Evolutionary conservation across 768 basidiomycete species (phyloP).

Genomic region (Termitomyces sp.): DNA sequence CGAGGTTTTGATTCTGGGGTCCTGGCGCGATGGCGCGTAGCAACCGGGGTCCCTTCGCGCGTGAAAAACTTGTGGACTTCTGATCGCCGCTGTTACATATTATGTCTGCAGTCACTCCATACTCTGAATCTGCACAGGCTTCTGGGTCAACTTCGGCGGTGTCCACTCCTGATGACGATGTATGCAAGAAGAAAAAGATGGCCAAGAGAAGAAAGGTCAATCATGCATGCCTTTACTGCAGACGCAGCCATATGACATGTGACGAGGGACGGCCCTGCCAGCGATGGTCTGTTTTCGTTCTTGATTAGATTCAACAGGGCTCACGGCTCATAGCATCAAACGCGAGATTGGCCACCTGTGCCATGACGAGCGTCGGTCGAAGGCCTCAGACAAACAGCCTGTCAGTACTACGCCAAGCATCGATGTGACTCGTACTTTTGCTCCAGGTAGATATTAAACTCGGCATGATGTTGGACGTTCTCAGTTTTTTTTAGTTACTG

Average conservation of each 20-base stretch:
- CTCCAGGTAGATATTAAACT: slow-evolving; percentile 34
- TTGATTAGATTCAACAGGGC: not conserved
- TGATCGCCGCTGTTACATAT: not conserved
- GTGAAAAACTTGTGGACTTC: not conserved
- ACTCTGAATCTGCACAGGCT: slow-evolving; percentile 4
- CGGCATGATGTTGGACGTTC: not conserved
- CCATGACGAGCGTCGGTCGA: slow-evolving; percentile 75
- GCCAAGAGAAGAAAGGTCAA: slow-evolving; percentile 81
- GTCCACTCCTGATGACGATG: slow-evolving; percentile 4
- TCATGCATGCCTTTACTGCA: slow-evolving; percentile 91
- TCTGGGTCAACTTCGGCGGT: slow-evolving; percentile 1
- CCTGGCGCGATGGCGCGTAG: not conserved
- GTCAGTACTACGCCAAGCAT: slow-evolving; percentile 16
- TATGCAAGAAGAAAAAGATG: slow-evolving; percentile 31
- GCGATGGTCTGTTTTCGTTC: slow-evolving; percentile 67
- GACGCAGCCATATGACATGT: slow-evolving; percentile 90
- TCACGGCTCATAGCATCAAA: slow-evolving; percentile 62
- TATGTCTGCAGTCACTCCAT: slow-evolving; percentile 10
- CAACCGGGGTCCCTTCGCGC: not conserved
- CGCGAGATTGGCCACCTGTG: slow-evolving; percentile 95
- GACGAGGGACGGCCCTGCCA: slow-evolving; percentile 89
- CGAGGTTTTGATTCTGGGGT: not conserved
- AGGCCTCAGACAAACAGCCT: slow-evolving; percentile 40
- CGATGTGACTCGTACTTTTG: slow-evolving; percentile 36
- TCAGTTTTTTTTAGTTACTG: slow-evolving; percentile 24